Percentiles rank a stretch among this genome's conserved stretches.
Conservation (phyloP, 495 filamentous ascomycete species). For the Penicillium herquei region DNA sequence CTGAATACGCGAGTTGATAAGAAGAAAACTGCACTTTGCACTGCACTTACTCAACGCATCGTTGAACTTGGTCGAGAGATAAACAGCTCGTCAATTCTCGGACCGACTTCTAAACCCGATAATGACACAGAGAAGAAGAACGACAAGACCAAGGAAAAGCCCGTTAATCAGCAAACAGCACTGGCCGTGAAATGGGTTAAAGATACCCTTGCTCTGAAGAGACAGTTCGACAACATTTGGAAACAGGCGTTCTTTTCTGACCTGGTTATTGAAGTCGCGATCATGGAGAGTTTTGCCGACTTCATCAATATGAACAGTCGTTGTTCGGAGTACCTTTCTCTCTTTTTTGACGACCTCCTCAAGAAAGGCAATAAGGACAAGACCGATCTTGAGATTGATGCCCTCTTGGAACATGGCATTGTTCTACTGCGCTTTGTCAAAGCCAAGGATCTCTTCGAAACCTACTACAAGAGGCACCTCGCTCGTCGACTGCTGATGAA, state of each 20-base stretch:
- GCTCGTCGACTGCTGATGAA: constrained; percentile 80
- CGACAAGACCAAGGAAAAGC: constrained; percentile 48
- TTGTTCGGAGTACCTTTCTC: constrained; percentile 86
- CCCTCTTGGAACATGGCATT: constrained; percentile 85
- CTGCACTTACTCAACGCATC: constrained; percentile 68
- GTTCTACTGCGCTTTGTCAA: constrained; percentile 79
- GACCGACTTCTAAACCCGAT: constrained; percentile 14
- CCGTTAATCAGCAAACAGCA: constrained; percentile 63
- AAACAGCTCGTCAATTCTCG: constrained; percentile 58
- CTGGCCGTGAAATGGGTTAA: constrained; percentile 95
- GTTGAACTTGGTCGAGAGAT: constrained; percentile 78
- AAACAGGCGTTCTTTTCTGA: constrained; percentile 67
- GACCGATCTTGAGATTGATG: constrained; percentile 86
- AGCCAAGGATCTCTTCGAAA: constrained; percentile 94
- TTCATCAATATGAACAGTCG: constrained; percentile 87
- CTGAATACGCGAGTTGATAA: constrained; percentile 76
- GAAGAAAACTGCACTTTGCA: constrained; percentile 68
- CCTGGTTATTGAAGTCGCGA: constrained; percentile 71
- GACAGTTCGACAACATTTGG: constrained; percentile 84
- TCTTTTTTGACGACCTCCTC: constrained; percentile 96
- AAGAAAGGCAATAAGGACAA: constrained; percentile 92
- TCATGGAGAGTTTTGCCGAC: constrained; percentile 80
- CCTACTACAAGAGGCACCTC: constrained; percentile 98
- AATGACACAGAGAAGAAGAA: constrained; percentile 42
- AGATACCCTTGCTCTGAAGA: constrained; percentile 79